phyloP scores from a whole-genome alignment of 345 rosid genomes.

The Passiflora organensis region DNA sequence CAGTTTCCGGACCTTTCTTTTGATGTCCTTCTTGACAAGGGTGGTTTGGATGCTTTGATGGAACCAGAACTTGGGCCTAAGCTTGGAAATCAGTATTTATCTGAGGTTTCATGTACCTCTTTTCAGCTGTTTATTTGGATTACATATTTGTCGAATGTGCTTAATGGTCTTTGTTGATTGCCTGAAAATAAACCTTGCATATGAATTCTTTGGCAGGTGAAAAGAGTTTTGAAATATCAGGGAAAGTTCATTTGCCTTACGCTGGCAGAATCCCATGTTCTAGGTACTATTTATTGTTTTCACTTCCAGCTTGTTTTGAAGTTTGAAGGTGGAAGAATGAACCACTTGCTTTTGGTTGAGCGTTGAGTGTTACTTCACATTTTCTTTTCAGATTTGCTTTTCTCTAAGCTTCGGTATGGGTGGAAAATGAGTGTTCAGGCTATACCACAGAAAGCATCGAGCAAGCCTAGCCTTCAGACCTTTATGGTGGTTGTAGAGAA shows the following conservation, averaged over 20 bases:
- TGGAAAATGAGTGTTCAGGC: constrained; percentile 67
- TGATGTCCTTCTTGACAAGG: constrained; percentile 78
- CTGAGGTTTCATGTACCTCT: constrained; percentile 46
- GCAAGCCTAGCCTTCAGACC: constrained; percentile 49
- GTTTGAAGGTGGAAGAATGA: too few relatives aligned
- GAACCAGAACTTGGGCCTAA: constrained; percentile 77
- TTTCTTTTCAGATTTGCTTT: constrained; percentile 59
- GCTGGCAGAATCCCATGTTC: constrained; percentile 82
- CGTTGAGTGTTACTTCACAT: neutral
- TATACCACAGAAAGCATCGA: constrained; percentile 46
- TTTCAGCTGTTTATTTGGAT: neutral
- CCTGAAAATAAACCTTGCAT: neutral
- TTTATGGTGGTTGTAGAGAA: constrained; percentile 79
- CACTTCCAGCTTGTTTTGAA: too few relatives aligned
- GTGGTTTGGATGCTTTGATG: constrained; percentile 98
- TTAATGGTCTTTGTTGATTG: neutral
- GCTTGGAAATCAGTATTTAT: constrained; percentile 66
- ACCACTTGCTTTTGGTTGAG: neutral
- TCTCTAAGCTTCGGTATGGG: constrained; percentile 78
- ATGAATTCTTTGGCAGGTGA: constrained; percentile 46
- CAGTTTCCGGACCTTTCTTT: constrained; percentile 59
- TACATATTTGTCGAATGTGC: constrained; percentile 1
- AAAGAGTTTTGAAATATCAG: constrained; percentile 58
- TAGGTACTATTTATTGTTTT: constrained; percentile 44
- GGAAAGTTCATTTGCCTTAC: constrained; percentile 87